These are phyloP conservation scores for Lactifluus echinatus DNA, from an alignment of 768 basidiomycete species.

Conservation along the genomic window DNA sequence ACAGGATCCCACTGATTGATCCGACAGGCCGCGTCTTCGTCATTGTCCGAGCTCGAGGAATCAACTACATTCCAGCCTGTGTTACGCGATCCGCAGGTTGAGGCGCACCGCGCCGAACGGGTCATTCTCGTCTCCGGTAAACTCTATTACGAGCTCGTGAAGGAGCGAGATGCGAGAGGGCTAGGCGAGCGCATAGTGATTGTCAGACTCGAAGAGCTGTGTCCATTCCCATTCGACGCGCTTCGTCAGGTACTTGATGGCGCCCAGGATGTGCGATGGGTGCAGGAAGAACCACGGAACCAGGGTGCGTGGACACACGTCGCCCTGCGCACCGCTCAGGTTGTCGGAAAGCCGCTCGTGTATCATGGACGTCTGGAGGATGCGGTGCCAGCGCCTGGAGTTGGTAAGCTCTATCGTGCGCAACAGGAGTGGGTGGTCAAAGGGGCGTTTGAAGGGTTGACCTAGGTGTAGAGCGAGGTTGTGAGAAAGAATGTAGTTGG, in stretches of 20 bases:
- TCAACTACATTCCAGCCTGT: conserved; percentile 63
- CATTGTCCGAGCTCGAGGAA: conserved; percentile 48
- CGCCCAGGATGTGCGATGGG: conserved; percentile 46
- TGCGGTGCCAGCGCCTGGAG: conserved; percentile 70
- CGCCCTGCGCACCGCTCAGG: conserved; percentile 30
- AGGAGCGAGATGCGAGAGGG: conserved; percentile 46
- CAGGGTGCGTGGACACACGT: conserved; percentile 78
- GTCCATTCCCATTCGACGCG: conserved; percentile 73
- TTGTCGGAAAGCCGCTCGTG: conserved; percentile 25
- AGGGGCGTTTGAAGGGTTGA: conserved; percentile 46
- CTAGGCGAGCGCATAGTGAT: conserved; percentile 51
- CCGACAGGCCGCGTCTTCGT: conserved; percentile 62
- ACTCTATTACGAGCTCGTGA: conserved; percentile 79
- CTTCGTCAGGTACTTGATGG: conserved; percentile 37
- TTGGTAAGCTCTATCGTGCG: conserved; percentile 53
- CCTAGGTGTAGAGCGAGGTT: conserved; percentile 17
- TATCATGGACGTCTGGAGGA: conserved; percentile 67
- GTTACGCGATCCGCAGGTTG: conserved; percentile 40
- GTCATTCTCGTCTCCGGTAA: conserved; percentile 78
- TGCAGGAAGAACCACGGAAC: conserved; percentile 86
- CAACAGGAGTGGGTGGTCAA: conserved; percentile 60
- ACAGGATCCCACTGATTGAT: neutral
- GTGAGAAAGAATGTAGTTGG: too few relatives aligned
- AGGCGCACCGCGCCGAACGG: conserved; percentile 39
- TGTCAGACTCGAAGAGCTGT: conserved; percentile 75